A percentile compares a stretch with the other conserved stretches of the same genome.
Evolutionary conservation across 2,329 filamentous ascomycete genomes (phyloP).

Genomic region (Thielaviopsis ethacetica): DNA sequence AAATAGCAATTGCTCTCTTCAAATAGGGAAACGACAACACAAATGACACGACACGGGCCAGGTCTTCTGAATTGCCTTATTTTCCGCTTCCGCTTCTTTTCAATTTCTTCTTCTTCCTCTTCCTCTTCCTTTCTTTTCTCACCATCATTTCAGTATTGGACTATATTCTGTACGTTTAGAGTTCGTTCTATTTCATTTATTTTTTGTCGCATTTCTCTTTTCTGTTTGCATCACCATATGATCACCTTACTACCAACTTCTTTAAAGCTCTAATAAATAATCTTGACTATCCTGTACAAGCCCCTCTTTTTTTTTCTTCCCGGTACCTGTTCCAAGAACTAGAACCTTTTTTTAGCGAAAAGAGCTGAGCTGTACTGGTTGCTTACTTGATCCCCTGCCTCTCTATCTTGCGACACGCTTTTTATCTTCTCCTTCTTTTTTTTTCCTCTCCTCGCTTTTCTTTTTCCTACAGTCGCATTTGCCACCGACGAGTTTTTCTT

Average conservation of each 20-base stretch:
- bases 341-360: background rate
- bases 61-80: background rate
- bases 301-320: slow-evolving; percentile 1
- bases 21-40: background rate
- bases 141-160: background rate
- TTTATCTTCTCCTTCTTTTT: slow-evolving; percentile 1
- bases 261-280: background rate
- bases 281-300: background rate
- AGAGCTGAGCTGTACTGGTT: background rate
- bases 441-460: background rate
- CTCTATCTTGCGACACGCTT: background rate
- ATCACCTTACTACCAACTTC: background rate
- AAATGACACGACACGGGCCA: background rate
- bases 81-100: background rate
- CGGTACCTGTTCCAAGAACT: background rate
- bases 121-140: background rate
- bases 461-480: background rate
- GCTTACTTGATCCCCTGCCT: background rate
- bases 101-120: background rate
- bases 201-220: background rate
- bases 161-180: background rate
- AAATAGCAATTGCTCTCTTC: no score
- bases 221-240: slow-evolving; percentile 2
- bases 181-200: background rate
- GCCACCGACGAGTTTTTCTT: background rate